A percentile compares a stretch with the other conserved stretches of the same genome.
Conservation (phyloP, 768 basidiomycete species). For the Cystoderma amianthinum region DNA sequence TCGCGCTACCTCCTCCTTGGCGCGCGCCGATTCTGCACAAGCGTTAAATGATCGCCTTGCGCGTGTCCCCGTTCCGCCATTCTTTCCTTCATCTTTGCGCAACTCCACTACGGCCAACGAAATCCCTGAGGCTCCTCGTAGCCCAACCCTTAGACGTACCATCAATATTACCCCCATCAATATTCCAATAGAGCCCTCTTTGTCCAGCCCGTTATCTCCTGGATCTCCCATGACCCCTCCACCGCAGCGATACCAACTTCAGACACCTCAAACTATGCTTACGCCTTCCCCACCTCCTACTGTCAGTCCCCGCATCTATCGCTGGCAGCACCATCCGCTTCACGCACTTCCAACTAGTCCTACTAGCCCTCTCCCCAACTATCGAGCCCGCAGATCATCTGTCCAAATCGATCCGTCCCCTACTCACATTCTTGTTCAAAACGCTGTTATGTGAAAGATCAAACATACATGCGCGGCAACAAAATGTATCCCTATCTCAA, state of each 20-base stretch:
- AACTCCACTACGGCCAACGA: neutral
- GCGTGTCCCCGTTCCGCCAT: constrained; percentile 6
- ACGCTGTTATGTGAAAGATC: constrained; percentile 22
- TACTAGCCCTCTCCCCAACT: constrained; percentile 50
- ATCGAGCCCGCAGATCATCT: constrained; percentile 50
- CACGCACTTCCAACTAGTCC: constrained; percentile 26
- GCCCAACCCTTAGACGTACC: constrained; percentile 19
- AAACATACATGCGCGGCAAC: neutral
- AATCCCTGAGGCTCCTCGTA: constrained; percentile 1
- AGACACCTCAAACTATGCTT: constrained; percentile 14
- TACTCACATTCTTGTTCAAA: constrained; percentile 36
- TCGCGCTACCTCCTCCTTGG: neutral
- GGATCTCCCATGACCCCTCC: constrained; percentile 18
- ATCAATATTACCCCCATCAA: constrained; percentile 29
- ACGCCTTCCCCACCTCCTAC: constrained; percentile 51
- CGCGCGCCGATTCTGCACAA: neutral
- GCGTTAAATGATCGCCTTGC: neutral
- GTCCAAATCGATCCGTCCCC: constrained; percentile 42
- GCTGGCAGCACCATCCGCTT: constrained; percentile 33
- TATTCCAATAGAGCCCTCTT: constrained; percentile 20
- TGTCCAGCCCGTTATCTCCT: constrained; percentile 19
- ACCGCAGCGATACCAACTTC: constrained; percentile 11
- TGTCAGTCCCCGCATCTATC: constrained; percentile 50
- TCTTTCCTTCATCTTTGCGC: constrained; percentile 11
- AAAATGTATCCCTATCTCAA: constrained; percentile 2